Conservation (phyloP, 1,284 basidiomycete genomes). For the Xerocomus nothofagi region DNA sequence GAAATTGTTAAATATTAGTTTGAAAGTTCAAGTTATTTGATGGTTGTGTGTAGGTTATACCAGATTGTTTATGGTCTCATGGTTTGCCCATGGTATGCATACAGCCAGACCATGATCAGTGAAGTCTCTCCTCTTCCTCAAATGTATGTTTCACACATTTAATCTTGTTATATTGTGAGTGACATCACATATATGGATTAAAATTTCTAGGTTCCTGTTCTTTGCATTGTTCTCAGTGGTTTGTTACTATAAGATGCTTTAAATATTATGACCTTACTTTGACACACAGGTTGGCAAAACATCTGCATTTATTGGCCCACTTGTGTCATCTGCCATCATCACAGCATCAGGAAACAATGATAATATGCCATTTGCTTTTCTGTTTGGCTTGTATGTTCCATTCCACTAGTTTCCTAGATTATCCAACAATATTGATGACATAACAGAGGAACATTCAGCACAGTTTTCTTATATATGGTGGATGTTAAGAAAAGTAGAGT, state of each 20-base stretch:
- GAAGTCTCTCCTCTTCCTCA: conserved; percentile 76
- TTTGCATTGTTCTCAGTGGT: conserved; percentile 77
- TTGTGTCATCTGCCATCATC: conserved; percentile 75
- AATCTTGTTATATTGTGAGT: background rate
- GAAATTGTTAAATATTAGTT: conserved; percentile 3
- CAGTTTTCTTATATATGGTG: conserved; percentile 64
- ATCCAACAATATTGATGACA: background rate
- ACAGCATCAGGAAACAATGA: conserved; percentile 69
- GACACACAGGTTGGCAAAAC: conserved; percentile 63
- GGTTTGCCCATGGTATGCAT: conserved; percentile 85
- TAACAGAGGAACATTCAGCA: conserved; percentile 58
- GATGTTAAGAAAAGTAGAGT: conserved; percentile 67
- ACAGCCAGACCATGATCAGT: conserved; percentile 83
- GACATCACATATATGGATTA: background rate
- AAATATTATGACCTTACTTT: background rate
- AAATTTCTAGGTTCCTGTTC: conserved; percentile 61
- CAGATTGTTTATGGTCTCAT: conserved; percentile 75
- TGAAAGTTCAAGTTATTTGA: background rate
- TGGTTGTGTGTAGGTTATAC: conserved; percentile 47
- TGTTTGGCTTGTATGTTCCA: conserved; percentile 63
- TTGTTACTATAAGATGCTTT: background rate
- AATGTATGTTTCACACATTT: conserved; percentile 45
- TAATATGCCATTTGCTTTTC: conserved; percentile 81
- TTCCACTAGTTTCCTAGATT: background rate
- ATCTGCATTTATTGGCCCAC: conserved; percentile 79